phyloP scores from a whole-genome alignment of 768 basidiomycete genomes.

The Daedaleopsis nitida region DNA sequence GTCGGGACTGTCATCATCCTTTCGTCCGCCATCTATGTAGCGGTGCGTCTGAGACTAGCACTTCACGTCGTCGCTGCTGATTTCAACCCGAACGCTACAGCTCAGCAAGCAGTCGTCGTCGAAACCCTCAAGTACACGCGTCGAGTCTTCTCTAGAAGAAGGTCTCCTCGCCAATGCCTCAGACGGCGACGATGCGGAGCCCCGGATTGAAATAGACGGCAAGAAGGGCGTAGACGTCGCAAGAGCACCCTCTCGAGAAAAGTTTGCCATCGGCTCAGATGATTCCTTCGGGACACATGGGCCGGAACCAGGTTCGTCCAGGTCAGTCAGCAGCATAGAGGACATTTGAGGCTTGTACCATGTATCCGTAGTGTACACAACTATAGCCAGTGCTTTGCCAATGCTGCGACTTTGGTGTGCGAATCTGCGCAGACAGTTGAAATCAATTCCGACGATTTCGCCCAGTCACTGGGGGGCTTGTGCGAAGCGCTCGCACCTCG shows the following conservation, averaged over 20 bases:
- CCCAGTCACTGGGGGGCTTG: no score
- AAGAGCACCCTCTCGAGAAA: not conserved
- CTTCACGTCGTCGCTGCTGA: not conserved
- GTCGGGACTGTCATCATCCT: constrained; percentile 69
- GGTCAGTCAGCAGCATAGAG: not conserved
- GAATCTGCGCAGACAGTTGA: no score
- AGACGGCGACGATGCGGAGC: not conserved
- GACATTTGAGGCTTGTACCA: no score
- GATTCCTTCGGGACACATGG: not conserved
- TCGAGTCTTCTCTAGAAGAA: not conserved
- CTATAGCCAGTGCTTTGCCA: no score
- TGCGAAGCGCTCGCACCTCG: no score
- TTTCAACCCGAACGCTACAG: not conserved
- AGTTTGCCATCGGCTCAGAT: not conserved
- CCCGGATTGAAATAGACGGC: not conserved
- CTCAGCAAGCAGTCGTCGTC: not conserved
- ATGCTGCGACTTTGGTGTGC: no score
- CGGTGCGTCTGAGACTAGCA: constrained; percentile 43
- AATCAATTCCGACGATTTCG: no score
- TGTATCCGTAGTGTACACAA: no score
- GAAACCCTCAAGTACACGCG: not conserved
- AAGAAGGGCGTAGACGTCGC: not conserved
- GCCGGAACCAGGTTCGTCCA: not conserved
- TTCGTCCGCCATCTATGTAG: constrained; percentile 63
- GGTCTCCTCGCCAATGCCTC: not conserved